Percentiles rank a stretch among this genome's conserved stretches.
These are phyloP conservation scores for Phytophthora cryptogea DNA, from an alignment of 352 stramenopile species.

Conservation along the genomic window DNA sequence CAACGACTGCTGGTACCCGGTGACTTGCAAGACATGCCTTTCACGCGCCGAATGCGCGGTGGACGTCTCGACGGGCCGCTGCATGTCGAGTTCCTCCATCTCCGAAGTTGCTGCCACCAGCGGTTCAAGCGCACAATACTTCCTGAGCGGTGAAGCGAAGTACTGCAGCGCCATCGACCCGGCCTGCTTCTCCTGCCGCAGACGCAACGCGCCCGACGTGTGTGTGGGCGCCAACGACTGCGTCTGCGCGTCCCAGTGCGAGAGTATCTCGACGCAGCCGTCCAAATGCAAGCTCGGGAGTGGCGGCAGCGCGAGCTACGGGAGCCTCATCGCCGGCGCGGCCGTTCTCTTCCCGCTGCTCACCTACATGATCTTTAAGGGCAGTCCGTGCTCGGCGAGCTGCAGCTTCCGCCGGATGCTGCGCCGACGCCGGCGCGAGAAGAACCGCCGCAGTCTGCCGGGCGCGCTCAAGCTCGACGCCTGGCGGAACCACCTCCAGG, in stretches of 20 bases:
- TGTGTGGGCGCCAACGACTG: conserved; percentile 17
- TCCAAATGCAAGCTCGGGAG: conserved; percentile 13
- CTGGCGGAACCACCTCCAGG: conserved; percentile 26
- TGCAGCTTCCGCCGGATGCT: conserved; percentile 15
- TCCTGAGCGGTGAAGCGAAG: conserved; percentile 13
- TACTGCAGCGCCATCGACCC: conserved; percentile 23
- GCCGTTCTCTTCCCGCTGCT: conserved; percentile 23
- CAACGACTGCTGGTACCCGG: conserved; percentile 28
- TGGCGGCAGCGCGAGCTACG: not conserved
- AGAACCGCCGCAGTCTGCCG: conserved; percentile 16
- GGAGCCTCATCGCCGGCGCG: conserved; percentile 8
- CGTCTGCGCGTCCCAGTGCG: conserved; percentile 27
- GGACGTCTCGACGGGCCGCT: conserved; percentile 19
- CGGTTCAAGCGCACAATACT: conserved; percentile 5
- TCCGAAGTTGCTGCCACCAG: conserved; percentile 5
- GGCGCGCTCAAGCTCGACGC: conserved; percentile 25
- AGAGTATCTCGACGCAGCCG: conserved; percentile 18
- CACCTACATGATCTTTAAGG: conserved; percentile 23
- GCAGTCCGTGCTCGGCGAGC: conserved; percentile 10
- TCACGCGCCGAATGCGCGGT: conserved; percentile 17
- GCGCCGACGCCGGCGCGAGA: conserved; percentile 2
- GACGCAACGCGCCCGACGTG: conserved; percentile 7
- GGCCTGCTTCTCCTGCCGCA: conserved; percentile 26
- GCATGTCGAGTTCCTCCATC: conserved; percentile 15
- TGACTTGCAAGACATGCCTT: conserved; percentile 23